These are phyloP conservation scores for Globisporangium takayamanum DNA, from an alignment of 352 stramenopile genomes.

Conservation along the genomic window DNA sequence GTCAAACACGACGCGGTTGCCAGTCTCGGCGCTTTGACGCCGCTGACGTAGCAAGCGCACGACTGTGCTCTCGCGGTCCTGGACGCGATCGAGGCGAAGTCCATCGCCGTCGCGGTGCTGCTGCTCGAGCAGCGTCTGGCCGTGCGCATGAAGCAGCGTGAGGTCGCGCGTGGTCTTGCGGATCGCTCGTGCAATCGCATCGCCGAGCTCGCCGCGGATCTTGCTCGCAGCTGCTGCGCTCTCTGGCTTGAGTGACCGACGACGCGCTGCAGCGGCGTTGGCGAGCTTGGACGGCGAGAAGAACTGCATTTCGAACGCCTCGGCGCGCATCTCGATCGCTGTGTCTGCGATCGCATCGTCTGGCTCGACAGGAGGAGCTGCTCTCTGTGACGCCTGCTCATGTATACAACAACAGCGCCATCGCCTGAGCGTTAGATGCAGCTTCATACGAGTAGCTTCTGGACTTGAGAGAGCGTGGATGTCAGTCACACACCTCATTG, in stretches of 20 bases:
- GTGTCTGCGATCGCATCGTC: slow-evolving; percentile 55
- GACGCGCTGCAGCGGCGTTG: slow-evolving; percentile 4
- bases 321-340: slow-evolving; percentile 45
- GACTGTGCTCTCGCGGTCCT: slow-evolving; percentile 33
- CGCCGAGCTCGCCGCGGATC: slow-evolving; percentile 52
- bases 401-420: not conserved
- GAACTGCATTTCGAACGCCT: slow-evolving; percentile 44
- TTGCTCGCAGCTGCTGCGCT: slow-evolving; percentile 21
- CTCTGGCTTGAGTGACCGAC: slow-evolving; percentile 17
- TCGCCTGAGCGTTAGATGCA: not conserved
- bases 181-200: slow-evolving; percentile 43
- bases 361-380: slow-evolving; percentile 4
- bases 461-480: no score
- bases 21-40: not conserved
- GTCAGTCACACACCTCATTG: no score
- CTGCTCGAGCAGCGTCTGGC: slow-evolving; percentile 40
- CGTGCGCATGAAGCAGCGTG: slow-evolving; percentile 46
- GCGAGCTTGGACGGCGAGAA: slow-evolving; percentile 47
- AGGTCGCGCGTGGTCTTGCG: slow-evolving; percentile 50
- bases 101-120: slow-evolving; percentile 11
- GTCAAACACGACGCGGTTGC: slow-evolving; percentile 25
- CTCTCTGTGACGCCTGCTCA: slow-evolving; percentile 1
- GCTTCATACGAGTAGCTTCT: no score
- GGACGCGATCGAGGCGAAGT: slow-evolving; percentile 28
- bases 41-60: slow-evolving; percentile 18